Base-by-base conservation (phyloP, 2,329 filamentous ascomycete genomes). In the Fusarium paranaense region DNA sequence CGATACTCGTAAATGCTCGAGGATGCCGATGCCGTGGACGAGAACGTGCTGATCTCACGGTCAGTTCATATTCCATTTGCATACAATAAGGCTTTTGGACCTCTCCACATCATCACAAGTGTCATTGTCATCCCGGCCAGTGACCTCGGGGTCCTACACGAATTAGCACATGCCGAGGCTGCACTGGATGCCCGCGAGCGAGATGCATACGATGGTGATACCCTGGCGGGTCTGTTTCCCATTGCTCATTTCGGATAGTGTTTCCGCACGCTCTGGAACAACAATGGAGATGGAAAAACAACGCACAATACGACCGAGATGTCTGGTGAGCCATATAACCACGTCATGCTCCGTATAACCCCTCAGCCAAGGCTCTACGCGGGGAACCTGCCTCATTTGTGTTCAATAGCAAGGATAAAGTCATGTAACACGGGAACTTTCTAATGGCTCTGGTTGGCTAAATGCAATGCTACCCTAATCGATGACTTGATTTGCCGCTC, bases 1-100 rank as follows among this genome's bases (percentile, higher is more conserved):
- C 69, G 71, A 37, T 73, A 73, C n/a, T 70, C 69, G 2, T 61
- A 73, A 13, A 72, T 52, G 10, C 57, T 70, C 0, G 69, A 67
- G 4, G 71, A 47, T 2, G 65, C 42, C 2, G 71, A 73, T 7
- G 57, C 71, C 4, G 69, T 67, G 2, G 71, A 73, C 3, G 71
- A 72, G 13, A 10, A 25, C 2, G 62, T 52, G 20, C 72, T 74
- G 9, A 0, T 16, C 9, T 0, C 2, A 4, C 2, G 6, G 8
- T 16, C 8, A 59, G 40, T 9, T 30, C 6, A 18, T 1, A 1
- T 4, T 47, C n/a, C 11, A 2, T 1, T 20, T 4, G 3, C 16
- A 30, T 22, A 10, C 8, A 22, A 6, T 10, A 2, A 0, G 5
- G 3, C 1, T 16, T 2, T 37, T 10, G 27, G 20, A 67, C 72